Conservation (phyloP, 495 filamentous ascomycete species). For the Talaromyces borbonicus region DNA sequence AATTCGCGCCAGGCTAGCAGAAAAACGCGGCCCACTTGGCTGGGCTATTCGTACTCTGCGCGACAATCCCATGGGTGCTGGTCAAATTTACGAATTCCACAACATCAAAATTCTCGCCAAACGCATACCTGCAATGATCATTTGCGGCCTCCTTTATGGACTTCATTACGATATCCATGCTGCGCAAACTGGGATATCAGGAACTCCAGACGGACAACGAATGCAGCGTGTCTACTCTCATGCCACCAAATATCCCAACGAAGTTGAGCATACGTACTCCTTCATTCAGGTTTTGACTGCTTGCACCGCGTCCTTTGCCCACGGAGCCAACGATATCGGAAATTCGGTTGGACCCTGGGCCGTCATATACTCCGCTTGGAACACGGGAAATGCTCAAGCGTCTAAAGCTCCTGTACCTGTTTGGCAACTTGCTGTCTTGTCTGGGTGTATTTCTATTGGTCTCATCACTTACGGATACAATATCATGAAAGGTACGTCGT, state of each 20-base stretch:
- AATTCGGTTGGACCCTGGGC: slow-evolving; percentile 70
- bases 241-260: slow-evolving; percentile 60
- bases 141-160: slow-evolving; percentile 51
- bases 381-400: slow-evolving; percentile 34
- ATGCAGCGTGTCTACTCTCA: slow-evolving; percentile 50
- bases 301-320: slow-evolving; percentile 64
- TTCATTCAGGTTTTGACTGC: slow-evolving; percentile 69
- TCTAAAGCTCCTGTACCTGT: slow-evolving; percentile 44
- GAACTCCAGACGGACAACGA: slow-evolving; percentile 56
- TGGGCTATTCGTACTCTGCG: slow-evolving; percentile 64
- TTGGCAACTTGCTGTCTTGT: slow-evolving; percentile 51
- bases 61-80: slow-evolving; percentile 57
- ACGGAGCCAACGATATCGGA: slow-evolving; percentile 72
- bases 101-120: slow-evolving; percentile 50
- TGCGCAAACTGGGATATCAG: slow-evolving; percentile 50
- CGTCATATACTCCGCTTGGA: slow-evolving; percentile 60
- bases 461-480: slow-evolving; percentile 58
- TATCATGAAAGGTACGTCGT: slow-evolving; percentile 54
- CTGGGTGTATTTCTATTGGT: slow-evolving; percentile 44
- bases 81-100: slow-evolving; percentile 55
- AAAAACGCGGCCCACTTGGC: slow-evolving; percentile 51
- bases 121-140: slow-evolving; percentile 50
- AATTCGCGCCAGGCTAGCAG: slow-evolving; percentile 43
- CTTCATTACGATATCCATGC: slow-evolving; percentile 65
- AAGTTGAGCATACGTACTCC: slow-evolving; percentile 66